Conservation (phyloP, 1,284 basidiomycete genomes). For the Cerrena zonata region DNA sequence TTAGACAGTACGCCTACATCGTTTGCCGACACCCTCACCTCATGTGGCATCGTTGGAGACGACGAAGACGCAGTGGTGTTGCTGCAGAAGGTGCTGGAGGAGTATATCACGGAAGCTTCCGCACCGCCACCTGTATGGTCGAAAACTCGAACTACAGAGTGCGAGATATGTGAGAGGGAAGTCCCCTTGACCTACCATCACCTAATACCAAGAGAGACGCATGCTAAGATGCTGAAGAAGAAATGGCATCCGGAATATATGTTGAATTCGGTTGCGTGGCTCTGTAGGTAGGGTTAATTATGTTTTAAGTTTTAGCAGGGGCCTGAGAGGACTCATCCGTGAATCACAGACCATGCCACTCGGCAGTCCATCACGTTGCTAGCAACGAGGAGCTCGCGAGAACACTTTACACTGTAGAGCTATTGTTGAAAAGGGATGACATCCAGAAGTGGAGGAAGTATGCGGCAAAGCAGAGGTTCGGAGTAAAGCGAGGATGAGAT, state of each 20-base stretch:
- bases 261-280: conserved; percentile 53
- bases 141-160: conserved; percentile 43
- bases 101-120: conserved; percentile 37
- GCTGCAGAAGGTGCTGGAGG: conserved; percentile 34
- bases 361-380: conserved; percentile 44
- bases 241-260: conserved; percentile 47
- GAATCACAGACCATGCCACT: conserved; percentile 39
- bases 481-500: conserved; percentile 27
- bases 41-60: conserved; percentile 40
- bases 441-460: conserved; percentile 50
- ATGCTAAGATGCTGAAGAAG: conserved; percentile 47
- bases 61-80: conserved; percentile 34
- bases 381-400: conserved; percentile 46
- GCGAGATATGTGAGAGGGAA: conserved; percentile 51
- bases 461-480: conserved; percentile 46
- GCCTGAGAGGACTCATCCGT: neutral
- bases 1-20: conserved; percentile 29
- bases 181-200: conserved; percentile 56
- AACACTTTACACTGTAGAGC: conserved; percentile 42
- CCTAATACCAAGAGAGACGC: conserved; percentile 48
- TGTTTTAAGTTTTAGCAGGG: neutral
- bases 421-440: conserved; percentile 46
- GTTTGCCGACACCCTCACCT: conserved; percentile 43
- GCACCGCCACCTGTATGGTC: conserved; percentile 46
- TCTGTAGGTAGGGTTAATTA: conserved; percentile 39